Base-by-base conservation (phyloP, 176 grass and related monocot species). In the Aegilops tauschii region DNA sequence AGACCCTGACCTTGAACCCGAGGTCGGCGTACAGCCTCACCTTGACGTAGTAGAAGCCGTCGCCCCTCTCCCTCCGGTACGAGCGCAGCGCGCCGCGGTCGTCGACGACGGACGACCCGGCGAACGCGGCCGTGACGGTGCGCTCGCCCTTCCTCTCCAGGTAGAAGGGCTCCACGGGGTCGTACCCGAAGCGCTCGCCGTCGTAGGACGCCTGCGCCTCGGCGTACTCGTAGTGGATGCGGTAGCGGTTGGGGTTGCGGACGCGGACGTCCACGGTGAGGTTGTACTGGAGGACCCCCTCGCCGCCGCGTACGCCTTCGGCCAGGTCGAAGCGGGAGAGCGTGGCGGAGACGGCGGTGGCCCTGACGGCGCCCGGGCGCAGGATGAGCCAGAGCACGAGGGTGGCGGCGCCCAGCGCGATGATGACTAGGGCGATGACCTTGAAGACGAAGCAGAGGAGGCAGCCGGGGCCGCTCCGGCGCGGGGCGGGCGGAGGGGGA, bases 11-110 rank as follows among this genome's bases (percentile, higher is more conserved):
- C 89, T 86, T 95, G 77, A 86, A 80, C 64, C 75, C 87, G 5
- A 95, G 68, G 37, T 81, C 87, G 13, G 92, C 32, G 69, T 83
- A 76, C 42, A 98, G 27, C 84, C 59, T 75, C 40, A 98, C 69
- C 69, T 91, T 91, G 3, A 98, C n/a, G 70, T 81, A 77, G 84
- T 96, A 98, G 36, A 88, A 96, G 8, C 92, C 90, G 1, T 94
- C 84, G 31, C 42, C 11, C 34, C 21, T 94, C 82, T 98, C 96
- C 83, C 83, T 90, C 28, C 1, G 16, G 77, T 98, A 90, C 18
- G 86, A 91, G 32, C 87, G 86, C 37, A 2, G 20, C 56, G 89
- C 27, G 35, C 85, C 86, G 88, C 32, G 59, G 17, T 75, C 79
- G 47, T 61, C 2, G 29, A 89, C 0, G 25, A 12, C 8, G 8